Percentiles rank a stretch among this genome's conserved stretches.
Conservation (phyloP, 2,329 filamentous ascomycete species). For the Clarireedia homoeocarpa region DNA sequence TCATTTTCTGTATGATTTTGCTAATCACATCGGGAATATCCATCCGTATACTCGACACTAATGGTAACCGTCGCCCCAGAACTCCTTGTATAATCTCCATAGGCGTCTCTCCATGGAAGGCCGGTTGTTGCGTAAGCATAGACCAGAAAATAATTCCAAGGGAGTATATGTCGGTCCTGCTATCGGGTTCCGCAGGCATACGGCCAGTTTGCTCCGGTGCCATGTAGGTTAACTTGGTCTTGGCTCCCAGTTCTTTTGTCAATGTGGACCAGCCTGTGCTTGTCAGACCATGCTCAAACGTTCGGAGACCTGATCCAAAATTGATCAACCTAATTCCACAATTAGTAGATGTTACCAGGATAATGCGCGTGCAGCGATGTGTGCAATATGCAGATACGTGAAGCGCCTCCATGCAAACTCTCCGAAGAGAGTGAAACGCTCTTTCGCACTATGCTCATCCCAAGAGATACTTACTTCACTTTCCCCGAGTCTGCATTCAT, state of each 20-base stretch:
- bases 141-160: conserved; percentile 86
- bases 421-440: too few relatives aligned
- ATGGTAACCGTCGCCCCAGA: conserved; percentile 68
- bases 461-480: conserved; percentile 44
- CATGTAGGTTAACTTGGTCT: conserved; percentile 85
- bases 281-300: conserved; percentile 82
- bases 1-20: conserved; percentile 84
- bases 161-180: conserved; percentile 87
- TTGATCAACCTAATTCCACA: conserved; percentile 48
- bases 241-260: conserved; percentile 76
- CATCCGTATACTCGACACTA: conserved; percentile 66
- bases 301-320: conserved; percentile 77
- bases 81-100: conserved; percentile 91
- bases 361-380: too few relatives aligned
- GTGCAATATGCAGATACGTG: too few relatives aligned
- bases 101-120: conserved; percentile 72
- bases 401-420: too few relatives aligned
- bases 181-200: conserved; percentile 86
- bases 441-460: neutral
- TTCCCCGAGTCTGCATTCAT: conserved; percentile 62
- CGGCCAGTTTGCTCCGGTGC: conserved; percentile 92
- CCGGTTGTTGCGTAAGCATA: conserved; percentile 68
- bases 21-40: conserved; percentile 81
- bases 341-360: neutral
- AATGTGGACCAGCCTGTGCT: conserved; percentile 81